Evolutionary conservation across 1,284 basidiomycete genomes (phyloP), one percentile per base, ranked within the genome.

Genomic region (Agaricales sp.): DNA sequence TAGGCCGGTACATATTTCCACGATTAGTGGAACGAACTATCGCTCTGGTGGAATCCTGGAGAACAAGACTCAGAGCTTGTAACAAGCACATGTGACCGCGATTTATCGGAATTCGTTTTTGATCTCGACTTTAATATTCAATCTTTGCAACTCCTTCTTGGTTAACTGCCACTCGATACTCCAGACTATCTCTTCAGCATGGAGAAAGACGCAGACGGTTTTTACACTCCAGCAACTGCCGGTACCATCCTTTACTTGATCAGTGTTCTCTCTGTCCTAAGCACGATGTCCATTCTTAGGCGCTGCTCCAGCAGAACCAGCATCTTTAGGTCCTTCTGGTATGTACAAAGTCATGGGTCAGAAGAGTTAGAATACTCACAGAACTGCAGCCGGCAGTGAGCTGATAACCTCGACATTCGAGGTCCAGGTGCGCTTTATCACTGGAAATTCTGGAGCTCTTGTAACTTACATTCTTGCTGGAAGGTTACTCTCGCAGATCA

Each of bases 401-500:
- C 71, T 87, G 38, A 75, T 87, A 59, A 75, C 77, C 54, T 81
- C 82, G 21, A 78, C 74, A n/a, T 87, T 84, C 56, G 83, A 87
- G 65, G 83, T 87, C 53, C 72, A 75, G 56, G 83, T 86, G 59
- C 49, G 80, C 67, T 35, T 30, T 22, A 23, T 26, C 4, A 18
- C 46, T 18, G 3, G 19, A 23, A 20, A 26, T 38, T 19, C 24
- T 14, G 35, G 22, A n/a, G 14, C 25, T 23, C 26, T 35, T 22
- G 43, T 51, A 23, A 20, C 54, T 59, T 45, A 56, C 55, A 52
- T 54, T 49, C 48, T 49, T 37, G 48, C 48, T 39, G 48, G 47
- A 57, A 98, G 89, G 93, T 99, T 55, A 99, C 94, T 24, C 77
- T 99, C 51, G 94, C 94, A 47, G 95, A 99, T 68, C 92, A 96